These are phyloP conservation scores for Phycomyces nitens DNA, from an alignment of 192 early-diverging fungal species.

Conservation along the genomic window DNA sequence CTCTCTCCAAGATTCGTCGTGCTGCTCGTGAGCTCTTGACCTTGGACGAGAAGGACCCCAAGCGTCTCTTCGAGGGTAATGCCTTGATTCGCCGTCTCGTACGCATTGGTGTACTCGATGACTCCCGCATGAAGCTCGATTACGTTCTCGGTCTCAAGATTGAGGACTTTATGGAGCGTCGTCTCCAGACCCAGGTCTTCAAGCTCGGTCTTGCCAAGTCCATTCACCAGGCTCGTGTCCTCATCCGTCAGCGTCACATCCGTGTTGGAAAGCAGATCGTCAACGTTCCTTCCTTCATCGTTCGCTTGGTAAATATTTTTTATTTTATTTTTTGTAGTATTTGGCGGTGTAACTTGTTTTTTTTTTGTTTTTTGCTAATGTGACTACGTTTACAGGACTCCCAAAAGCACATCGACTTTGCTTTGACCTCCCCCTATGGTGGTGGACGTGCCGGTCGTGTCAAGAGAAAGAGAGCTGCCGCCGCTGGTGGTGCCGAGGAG, in stretches of 20 bases:
- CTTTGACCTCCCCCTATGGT: conserved; percentile 83
- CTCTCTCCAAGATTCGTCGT: conserved; percentile 99
- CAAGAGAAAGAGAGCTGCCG: conserved; percentile 89
- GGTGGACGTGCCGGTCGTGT: conserved; percentile 97
- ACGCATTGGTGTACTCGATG: conserved; percentile 96
- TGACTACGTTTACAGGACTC: conserved; percentile 31
- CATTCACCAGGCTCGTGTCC: conserved; percentile 98
- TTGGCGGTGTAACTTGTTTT: too few species aligned
- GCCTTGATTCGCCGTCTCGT: conserved; percentile 98
- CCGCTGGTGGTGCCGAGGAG: conserved; percentile 55
- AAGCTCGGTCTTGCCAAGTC: conserved; percentile 97
- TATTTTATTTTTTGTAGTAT: too few species aligned
- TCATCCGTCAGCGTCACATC: conserved; percentile 98
- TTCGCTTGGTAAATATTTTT: conserved; percentile 76
- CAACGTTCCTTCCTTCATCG: conserved; percentile 93
- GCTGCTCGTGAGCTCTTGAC: conserved; percentile 99
- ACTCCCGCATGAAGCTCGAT: conserved; percentile 97
- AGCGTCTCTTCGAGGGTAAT: conserved; percentile 98
- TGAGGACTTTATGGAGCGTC: conserved; percentile 98
- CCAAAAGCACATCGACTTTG: conserved; percentile 61
- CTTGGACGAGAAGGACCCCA: conserved; percentile 92
- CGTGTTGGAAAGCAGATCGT: conserved; percentile 97
- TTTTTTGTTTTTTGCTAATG: conserved; percentile 78
- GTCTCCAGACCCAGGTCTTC: conserved; percentile 99
- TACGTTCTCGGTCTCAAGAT: conserved; percentile 97